Base-by-base conservation (phyloP, 805 yeast genomes). In the Candida coquimbonensis region DNA sequence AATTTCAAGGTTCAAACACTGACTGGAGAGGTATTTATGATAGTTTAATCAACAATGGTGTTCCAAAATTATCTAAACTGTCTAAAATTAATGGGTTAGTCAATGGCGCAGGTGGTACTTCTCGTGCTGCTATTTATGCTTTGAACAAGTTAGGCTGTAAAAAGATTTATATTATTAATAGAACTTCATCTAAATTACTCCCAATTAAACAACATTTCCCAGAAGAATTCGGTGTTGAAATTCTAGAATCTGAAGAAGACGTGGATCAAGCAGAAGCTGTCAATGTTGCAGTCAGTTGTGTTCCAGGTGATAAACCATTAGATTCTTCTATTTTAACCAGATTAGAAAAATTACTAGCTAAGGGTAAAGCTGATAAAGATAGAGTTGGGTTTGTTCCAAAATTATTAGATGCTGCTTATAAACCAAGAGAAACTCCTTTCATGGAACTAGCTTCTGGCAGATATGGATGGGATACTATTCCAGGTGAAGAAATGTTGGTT, bases 101-200 rank as follows among this genome's bases (percentile, higher is more conserved):
- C 39, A 72, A 93, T 52, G 99, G 99, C 43, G 96, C 96, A 19
- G 99, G 99, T 37, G 99, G 99, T 38, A 90, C 99, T 25, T 82
- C 96, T 1, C 77, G 96, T 58, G 96, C 99, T 37, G 98, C 97
- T 0, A 79, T 87, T 14, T 89, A 77, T 63, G 97, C 99, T 1
- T 72, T 93, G 53, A 77, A 80, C 59, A 59, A 78, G 49, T 67
- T 91, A 70, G 96, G 96, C 3, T 87, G 95, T 63, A 55, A 67
- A 21, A 79, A 72, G 54, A 86, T 91, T 49, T 88, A 80, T 68
- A 71, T 91, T 70, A 61, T 87, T 48, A 91, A 90, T 69, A 80
- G 98, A 63, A 88, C 96, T 2, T 62, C 68, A 1, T 67, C 81
- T 9, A 87, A 87, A 59, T 69, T 88, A 43, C 60, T 62, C 19